Percentiles rank a stretch among this genome's conserved stretches.
Conservation (phyloP, 164 flowering plant genomes). For the Cinnamomum chago region DNA sequence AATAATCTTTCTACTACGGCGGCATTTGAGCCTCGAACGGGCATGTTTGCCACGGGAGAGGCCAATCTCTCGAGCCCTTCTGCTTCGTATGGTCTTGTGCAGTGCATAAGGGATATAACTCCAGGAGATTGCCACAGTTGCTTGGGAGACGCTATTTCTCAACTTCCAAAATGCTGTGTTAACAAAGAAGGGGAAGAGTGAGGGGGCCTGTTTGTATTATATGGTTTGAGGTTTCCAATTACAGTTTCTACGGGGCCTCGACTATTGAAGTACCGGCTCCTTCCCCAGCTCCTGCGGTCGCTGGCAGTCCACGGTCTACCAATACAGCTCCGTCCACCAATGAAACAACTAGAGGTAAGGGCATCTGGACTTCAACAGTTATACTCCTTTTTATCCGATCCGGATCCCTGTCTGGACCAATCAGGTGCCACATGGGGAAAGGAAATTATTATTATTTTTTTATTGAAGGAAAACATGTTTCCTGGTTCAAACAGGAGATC, state of each 20-base stretch:
- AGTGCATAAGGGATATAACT: slow-evolving; percentile 35
- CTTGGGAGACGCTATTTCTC: slow-evolving; percentile 13
- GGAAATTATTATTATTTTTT: too few relatives aligned
- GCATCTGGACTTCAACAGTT: too few relatives aligned
- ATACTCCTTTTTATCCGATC: too few relatives aligned
- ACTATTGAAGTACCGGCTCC: not conserved
- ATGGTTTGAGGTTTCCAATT: slow-evolving; percentile 24
- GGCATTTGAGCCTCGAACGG: slow-evolving; percentile 11
- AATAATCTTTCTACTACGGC: slow-evolving; percentile 14
- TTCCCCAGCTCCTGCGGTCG: not conserved
- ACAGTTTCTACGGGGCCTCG: slow-evolving; percentile 11
- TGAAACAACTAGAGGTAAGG: too few relatives aligned
- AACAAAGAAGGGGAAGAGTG: slow-evolving; percentile 32
- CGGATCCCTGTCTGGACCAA: too few relatives aligned
- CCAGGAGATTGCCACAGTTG: slow-evolving; percentile 22
- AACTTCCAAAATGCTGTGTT: slow-evolving; percentile 15
- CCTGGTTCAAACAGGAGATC: too few relatives aligned
- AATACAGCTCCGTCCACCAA: too few relatives aligned
- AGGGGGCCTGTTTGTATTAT: slow-evolving; percentile 26
- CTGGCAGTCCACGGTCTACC: too few relatives aligned
- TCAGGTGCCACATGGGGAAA: too few relatives aligned
- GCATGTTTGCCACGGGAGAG: slow-evolving; percentile 25
- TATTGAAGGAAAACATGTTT: too few relatives aligned
- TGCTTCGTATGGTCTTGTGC: slow-evolving; percentile 35
- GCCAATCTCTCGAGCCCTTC: not conserved